A percentile compares a stretch with the other conserved stretches of the same genome.
These are phyloP conservation scores for Aspergillus sp. DNA, from an alignment of 2,329 filamentous ascomycete species.

Conservation along the genomic window DNA sequence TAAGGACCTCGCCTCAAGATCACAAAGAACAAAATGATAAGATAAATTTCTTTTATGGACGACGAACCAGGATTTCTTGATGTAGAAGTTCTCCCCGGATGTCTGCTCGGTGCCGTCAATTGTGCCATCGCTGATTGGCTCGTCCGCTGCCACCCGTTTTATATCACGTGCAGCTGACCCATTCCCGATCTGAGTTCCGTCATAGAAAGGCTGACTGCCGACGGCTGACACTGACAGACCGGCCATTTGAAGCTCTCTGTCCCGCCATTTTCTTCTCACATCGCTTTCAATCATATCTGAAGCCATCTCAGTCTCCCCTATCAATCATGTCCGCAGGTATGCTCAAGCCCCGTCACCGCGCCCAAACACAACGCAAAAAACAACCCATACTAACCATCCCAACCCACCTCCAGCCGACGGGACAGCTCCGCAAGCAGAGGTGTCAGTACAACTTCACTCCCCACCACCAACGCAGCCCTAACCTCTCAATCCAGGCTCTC, in stretches of 20 bases:
- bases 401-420: slow-evolving; percentile 17
- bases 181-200: background rate
- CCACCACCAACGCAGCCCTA: background rate
- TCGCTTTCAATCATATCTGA: background rate
- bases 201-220: background rate
- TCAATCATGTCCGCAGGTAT: slow-evolving; percentile 21
- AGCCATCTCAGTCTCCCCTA: background rate
- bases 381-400: slow-evolving; percentile 9
- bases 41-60: too few relatives aligned
- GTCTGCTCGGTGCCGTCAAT: too few relatives aligned
- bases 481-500: slow-evolving; percentile 45
- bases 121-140: too few relatives aligned
- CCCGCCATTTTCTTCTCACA: background rate
- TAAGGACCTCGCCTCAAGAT: too few relatives aligned
- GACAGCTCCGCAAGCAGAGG: slow-evolving; percentile 34
- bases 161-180: too few relatives aligned
- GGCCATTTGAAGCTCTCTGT: background rate
- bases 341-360: background rate
- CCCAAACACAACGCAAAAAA: background rate
- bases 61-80: too few relatives aligned
- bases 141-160: too few relatives aligned
- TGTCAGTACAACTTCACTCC: slow-evolving; percentile 27
- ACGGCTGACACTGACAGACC: background rate
- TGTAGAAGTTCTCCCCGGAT: too few relatives aligned
- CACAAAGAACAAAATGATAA: too few relatives aligned